phyloP scores from a whole-genome alignment of 2,329 filamentous ascomycete species.

The Penicillium sp. region DNA sequence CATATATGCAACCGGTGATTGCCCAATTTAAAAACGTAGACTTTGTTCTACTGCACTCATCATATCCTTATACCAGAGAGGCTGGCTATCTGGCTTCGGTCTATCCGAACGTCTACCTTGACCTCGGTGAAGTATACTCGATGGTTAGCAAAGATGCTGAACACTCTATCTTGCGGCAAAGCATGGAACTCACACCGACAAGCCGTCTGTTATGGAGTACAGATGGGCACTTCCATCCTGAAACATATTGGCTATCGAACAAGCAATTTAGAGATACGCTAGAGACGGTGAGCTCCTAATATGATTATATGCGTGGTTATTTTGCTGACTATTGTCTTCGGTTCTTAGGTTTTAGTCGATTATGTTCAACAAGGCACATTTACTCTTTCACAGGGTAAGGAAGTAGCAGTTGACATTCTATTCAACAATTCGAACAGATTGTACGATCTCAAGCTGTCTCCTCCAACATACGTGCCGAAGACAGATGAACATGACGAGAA shows the following conservation, averaged over 20 bases:
- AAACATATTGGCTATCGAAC: slow-evolving; percentile 71
- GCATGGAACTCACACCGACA: slow-evolving; percentile 69
- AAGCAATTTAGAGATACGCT: slow-evolving; percentile 68
- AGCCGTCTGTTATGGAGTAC: slow-evolving; percentile 77
- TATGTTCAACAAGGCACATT: slow-evolving; percentile 64
- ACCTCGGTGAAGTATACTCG: slow-evolving; percentile 79
- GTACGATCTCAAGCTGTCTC: slow-evolving; percentile 56
- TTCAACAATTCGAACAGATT: slow-evolving; percentile 75
- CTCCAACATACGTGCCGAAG: slow-evolving; percentile 18
- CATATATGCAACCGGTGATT: slow-evolving; percentile 71
- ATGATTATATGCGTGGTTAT: neutral
- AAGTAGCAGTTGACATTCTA: slow-evolving; percentile 63
- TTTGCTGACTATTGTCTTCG: neutral
- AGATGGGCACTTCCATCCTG: slow-evolving; percentile 74
- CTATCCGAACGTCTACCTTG: slow-evolving; percentile 76
- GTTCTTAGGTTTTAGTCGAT: slow-evolving; percentile 57
- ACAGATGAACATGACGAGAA: neutral
- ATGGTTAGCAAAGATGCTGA: slow-evolving; percentile 74
- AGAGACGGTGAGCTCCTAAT: slow-evolving; percentile 52
- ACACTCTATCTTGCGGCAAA: slow-evolving; percentile 64
- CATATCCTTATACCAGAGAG: slow-evolving; percentile 77
- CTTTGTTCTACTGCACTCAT: slow-evolving; percentile 73
- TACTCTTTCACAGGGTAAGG: slow-evolving; percentile 57
- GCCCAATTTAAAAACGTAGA: slow-evolving; percentile 64
- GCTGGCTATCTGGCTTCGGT: slow-evolving; percentile 72